Evolutionary conservation across 306 rosid species (phyloP), one percentile per base, ranked within the genome.

Genomic region (Trichosanthes cucumerina): DNA sequence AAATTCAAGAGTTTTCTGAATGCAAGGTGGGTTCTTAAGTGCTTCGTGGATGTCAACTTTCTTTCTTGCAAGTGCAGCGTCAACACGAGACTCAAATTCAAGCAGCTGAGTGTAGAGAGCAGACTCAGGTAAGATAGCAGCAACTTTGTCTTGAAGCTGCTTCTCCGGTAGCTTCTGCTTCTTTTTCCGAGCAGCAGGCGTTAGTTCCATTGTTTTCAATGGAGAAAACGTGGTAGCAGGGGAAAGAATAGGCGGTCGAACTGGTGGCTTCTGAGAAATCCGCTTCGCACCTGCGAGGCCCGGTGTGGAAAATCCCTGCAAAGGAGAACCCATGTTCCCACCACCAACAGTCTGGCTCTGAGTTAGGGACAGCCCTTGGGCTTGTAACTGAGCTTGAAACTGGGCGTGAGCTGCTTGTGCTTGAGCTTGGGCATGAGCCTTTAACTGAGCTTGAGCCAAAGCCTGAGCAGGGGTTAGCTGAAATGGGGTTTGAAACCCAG

Each of bases 11-110:
- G 97, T 96, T 86, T 96, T 96, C 88, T 96, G 99, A 75, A 91
- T 83, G 78, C 90, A 88, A 76, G 98, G 93, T 0, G 98, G 97
- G 54, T 81, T 89, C 82, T 96, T 96, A 31, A 96, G 94, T 0
- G 99, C 98, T 83, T 96, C 99, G 76, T 96, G 99, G 65, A 96
- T 96, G 81, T 96, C 99, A 33, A 93, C 92, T 79, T 96, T 96
- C 94, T 96, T 96, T 83, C 99, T 90, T 53, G 89, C 47, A 38
- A 96, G 99, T 2, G 98, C 93, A 24, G 98, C 81, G 82, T 93
- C 99, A 15, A 96, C 96, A 34, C 98, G 97, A 58, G 94, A 83
- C 84, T 96, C 99, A 62, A 96, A 96, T 88, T 96, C 98, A 0
- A 96, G 97, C 84, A 96, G 99, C 85, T 96, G 98, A 39, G 99